Evolutionary conservation across 2,329 filamentous ascomycete genomes (phyloP).

Genomic region (Colletotrichum musicola): DNA sequence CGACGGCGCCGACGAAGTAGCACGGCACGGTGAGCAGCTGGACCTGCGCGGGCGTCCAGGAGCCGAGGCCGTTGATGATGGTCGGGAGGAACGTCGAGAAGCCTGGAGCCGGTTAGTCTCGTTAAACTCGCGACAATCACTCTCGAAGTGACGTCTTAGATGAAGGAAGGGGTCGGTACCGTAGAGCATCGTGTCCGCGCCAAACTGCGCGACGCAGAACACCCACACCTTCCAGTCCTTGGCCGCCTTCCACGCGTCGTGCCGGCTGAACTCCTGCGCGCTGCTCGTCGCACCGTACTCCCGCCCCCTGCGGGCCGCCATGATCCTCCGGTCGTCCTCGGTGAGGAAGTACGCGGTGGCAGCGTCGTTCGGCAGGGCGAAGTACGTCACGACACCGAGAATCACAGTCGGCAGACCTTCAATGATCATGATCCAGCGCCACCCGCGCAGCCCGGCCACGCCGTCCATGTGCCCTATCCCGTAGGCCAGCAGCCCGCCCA

Average conservation of each 20-base stretch:
- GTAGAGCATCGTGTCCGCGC: slow-evolving; percentile 82
- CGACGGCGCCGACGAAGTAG: slow-evolving; percentile 74
- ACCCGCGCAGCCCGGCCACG: slow-evolving; percentile 71
- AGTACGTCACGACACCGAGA: slow-evolving; percentile 65
- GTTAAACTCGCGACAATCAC: not conserved
- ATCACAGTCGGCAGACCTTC: slow-evolving; percentile 62
- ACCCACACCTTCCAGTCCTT: slow-evolving; percentile 82
- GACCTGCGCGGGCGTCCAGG: slow-evolving; percentile 64
- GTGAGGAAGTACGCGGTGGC: slow-evolving; percentile 42
- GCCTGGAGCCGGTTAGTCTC: slow-evolving; percentile 47
- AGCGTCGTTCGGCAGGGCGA: slow-evolving; percentile 66
- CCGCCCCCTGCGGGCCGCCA: slow-evolving; percentile 44
- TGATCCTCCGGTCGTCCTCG: slow-evolving; percentile 51
- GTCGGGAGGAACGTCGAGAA: slow-evolving; percentile 74
- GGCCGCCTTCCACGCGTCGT: slow-evolving; percentile 75
- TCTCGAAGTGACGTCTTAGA: too few relatives aligned
- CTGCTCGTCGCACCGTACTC: slow-evolving; percentile 63
- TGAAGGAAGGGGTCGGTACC: slow-evolving; percentile 46
- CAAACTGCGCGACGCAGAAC: slow-evolving; percentile 79
- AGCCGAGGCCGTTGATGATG: slow-evolving; percentile 71
- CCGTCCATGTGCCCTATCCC: slow-evolving; percentile 81
- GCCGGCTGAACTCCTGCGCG: slow-evolving; percentile 62
- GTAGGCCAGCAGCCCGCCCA: slow-evolving; percentile 80
- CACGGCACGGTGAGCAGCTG: slow-evolving; percentile 76
- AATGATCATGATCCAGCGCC: slow-evolving; percentile 79